These are phyloP conservation scores for Acorus gramineus DNA, from an alignment of 106 monocot species.

Conservation along the genomic window DNA sequence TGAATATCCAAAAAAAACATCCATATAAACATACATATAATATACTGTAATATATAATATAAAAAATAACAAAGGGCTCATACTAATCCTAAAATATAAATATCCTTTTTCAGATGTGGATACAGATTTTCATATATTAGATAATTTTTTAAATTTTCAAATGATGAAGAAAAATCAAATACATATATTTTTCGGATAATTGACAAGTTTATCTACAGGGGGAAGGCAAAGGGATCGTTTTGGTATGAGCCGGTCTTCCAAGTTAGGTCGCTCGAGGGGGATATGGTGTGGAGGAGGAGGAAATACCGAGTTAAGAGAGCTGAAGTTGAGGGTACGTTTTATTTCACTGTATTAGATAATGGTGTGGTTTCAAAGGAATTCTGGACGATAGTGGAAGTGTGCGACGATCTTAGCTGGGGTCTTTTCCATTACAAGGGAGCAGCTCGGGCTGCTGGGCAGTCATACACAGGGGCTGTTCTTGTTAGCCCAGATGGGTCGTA, in stretches of 20 bases:
- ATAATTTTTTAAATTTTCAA: too few relatives aligned
- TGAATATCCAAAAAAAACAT: too few relatives aligned
- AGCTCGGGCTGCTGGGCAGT: constrained; percentile 63
- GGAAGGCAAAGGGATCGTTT: constrained; percentile 63
- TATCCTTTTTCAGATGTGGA: too few relatives aligned
- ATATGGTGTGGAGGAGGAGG: constrained; percentile 67
- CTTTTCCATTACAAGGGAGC: constrained; percentile 89
- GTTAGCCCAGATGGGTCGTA: constrained; percentile 83
- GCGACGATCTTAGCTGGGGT: constrained; percentile 80
- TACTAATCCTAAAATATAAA: too few relatives aligned
- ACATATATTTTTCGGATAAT: too few relatives aligned
- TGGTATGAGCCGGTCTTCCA: constrained; percentile 97
- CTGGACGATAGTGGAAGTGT: constrained; percentile 87
- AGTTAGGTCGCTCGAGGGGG: constrained; percentile 61
- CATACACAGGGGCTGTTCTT: constrained; percentile 82
- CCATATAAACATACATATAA: too few relatives aligned
- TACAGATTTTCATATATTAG: too few relatives aligned
- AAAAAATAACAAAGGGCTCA: too few relatives aligned
- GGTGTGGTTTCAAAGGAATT: constrained; percentile 84
- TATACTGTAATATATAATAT: too few relatives aligned
- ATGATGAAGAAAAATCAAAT: too few relatives aligned
- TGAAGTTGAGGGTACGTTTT: constrained; percentile 66
- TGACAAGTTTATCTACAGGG: constrained; percentile 32
- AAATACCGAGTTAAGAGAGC: constrained; percentile 58
- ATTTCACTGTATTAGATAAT: constrained; percentile 72